These are phyloP conservation scores for Podila epigama DNA, from an alignment of 192 early-diverging fungal species.

Conservation along the genomic window DNA sequence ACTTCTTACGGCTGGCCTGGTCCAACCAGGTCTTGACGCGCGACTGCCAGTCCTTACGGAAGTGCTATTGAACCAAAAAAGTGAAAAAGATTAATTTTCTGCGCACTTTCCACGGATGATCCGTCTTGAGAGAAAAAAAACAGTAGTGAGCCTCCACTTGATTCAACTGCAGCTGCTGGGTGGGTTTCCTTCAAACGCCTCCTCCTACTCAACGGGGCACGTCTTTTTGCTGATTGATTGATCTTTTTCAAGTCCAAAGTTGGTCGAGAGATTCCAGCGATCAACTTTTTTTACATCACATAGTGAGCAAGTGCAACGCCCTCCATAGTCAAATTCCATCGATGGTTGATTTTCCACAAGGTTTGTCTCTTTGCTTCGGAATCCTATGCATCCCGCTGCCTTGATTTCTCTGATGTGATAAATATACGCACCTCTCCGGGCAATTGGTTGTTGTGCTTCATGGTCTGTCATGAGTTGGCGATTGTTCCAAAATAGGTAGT, in stretches of 20 bases:
- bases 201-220: too few relatives aligned
- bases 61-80: conserved; percentile 57
- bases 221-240: background rate
- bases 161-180: too few relatives aligned
- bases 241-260: background rate
- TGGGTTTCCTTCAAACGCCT: too few relatives aligned
- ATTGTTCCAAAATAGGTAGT: background rate
- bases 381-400: background rate
- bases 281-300: too few relatives aligned
- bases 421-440: conserved; percentile 49
- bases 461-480: conserved; percentile 50
- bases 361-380: background rate
- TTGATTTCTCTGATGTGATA: background rate
- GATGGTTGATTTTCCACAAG: too few relatives aligned
- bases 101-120: too few relatives aligned
- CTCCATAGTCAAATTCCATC: background rate
- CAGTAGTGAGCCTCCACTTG: too few relatives aligned
- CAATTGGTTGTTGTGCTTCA: conserved; percentile 55
- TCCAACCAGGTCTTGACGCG: conserved; percentile 97
- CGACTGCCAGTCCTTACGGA: conserved; percentile 95
- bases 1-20: conserved; percentile 92
- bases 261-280: too few relatives aligned
- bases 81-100: too few relatives aligned
- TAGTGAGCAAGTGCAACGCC: too few relatives aligned
- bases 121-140: too few relatives aligned